A percentile compares a stretch with the other conserved stretches of the same genome.
phyloP scores from a whole-genome alignment of 2,329 filamentous ascomycete species.

The Neopestalotiopsis rosae region DNA sequence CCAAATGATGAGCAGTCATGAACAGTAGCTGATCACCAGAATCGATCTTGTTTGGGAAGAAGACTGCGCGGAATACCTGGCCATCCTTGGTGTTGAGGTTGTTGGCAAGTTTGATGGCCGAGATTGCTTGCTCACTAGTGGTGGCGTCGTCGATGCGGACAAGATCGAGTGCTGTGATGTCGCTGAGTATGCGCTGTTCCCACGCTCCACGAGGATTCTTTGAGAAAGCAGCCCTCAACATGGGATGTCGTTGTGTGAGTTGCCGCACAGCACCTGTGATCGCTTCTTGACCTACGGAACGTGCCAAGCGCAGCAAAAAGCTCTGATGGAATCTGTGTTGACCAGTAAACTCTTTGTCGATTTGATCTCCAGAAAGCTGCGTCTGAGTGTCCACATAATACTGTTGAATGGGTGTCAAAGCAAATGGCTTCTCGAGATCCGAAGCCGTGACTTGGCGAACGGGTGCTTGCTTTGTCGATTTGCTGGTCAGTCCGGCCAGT shows the following conservation, averaged over 20 bases:
- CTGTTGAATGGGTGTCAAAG: slow-evolving; percentile 13
- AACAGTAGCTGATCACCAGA: slow-evolving; percentile 32
- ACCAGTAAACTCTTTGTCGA: neutral
- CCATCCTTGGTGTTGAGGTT: slow-evolving; percentile 29
- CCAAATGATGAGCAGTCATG: slow-evolving; percentile 43
- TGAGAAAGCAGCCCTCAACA: slow-evolving; percentile 42
- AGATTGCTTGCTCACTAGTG: neutral
- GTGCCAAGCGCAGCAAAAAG: slow-evolving; percentile 10
- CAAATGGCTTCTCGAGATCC: neutral
- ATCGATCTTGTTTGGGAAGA: slow-evolving; percentile 25
- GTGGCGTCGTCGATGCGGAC: slow-evolving; percentile 2
- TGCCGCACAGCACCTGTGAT: neutral
- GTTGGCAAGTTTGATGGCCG: slow-evolving; percentile 1
- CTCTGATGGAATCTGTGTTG: slow-evolving; percentile 6
- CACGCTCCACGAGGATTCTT: neutral
- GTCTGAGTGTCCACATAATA: slow-evolving; percentile 6
- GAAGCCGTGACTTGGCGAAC: neutral
- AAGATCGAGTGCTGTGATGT: neutral
- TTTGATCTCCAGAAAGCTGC: neutral
- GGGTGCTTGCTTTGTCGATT: neutral
- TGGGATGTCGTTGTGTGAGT: slow-evolving; percentile 11
- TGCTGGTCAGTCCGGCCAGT: neutral
- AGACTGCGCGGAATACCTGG: slow-evolving; percentile 30
- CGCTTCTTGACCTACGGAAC: neutral
- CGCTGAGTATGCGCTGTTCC: neutral